Evolutionary conservation across 2,329 filamentous ascomycete species (phyloP).

Genomic region (Cladophialophora carrionii): DNA sequence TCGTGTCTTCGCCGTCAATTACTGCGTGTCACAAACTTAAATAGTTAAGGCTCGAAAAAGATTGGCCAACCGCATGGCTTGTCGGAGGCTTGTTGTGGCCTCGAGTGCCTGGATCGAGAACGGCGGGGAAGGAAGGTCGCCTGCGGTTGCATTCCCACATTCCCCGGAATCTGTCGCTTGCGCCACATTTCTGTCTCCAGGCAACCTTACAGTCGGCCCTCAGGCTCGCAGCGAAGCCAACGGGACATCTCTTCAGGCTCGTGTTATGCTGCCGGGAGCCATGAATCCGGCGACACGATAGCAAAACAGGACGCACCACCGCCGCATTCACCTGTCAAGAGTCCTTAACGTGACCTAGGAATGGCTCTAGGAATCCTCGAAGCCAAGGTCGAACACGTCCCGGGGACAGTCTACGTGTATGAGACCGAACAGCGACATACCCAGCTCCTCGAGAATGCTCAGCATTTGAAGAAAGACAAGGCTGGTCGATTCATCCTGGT

Average conservation of each 20-base stretch:
- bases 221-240: not conserved
- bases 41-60: not conserved
- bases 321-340: not conserved
- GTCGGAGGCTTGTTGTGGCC: not conserved
- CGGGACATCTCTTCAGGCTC: not conserved
- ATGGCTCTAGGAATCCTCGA: slow-evolving; percentile 39
- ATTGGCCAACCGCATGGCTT: not conserved
- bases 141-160: not conserved
- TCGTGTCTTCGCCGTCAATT: not conserved
- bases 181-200: not conserved
- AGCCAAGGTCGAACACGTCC: slow-evolving; percentile 34
- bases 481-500: slow-evolving; percentile 78
- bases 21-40: not conserved
- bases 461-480: slow-evolving; percentile 70
- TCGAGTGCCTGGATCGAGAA: not conserved
- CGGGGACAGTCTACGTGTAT: slow-evolving; percentile 39
- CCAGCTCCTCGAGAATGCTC: slow-evolving; percentile 39
- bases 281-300: not conserved
- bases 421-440: slow-evolving; percentile 33
- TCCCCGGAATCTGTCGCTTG: not conserved
- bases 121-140: not conserved
- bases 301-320: not conserved
- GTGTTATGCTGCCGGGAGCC: not conserved
- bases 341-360: slow-evolving; percentile 8
- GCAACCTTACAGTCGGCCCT: not conserved